Percentiles rank a stretch among this genome's conserved stretches.
These are phyloP conservation scores for Cutaneotrichosporon dermatis DNA, from an alignment of 1,284 basidiomycete genomes.

Conservation along the genomic window DNA sequence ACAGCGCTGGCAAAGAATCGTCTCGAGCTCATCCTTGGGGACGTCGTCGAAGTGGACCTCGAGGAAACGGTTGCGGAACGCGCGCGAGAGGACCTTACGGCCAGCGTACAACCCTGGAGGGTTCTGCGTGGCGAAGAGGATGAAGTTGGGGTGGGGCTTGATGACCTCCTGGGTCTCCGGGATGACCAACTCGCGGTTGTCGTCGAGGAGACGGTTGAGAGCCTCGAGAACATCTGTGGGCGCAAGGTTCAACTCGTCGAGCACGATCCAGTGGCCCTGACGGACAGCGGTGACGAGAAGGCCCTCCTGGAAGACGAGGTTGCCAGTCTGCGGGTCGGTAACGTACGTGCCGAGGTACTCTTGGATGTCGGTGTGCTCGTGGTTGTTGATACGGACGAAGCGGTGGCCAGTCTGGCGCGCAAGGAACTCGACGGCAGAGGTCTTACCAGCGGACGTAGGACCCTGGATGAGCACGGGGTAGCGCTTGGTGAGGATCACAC, in stretches of 20 bases:
- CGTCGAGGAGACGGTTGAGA: conserved; percentile 91
- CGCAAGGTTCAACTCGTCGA: conserved; percentile 96
- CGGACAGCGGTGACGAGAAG: conserved; percentile 88
- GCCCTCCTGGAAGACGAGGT: conserved; percentile 90
- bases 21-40: conserved; percentile 87
- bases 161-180: conserved; percentile 96
- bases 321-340: conserved; percentile 85
- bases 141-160: conserved; percentile 89
- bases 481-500: conserved; percentile 80
- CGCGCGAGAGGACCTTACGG: conserved; percentile 88
- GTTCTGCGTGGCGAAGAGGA: conserved; percentile 98
- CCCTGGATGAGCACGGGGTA: conserved; percentile 98
- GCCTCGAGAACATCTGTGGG: conserved; percentile 98
- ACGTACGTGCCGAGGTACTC: conserved; percentile 98
- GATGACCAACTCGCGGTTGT: conserved; percentile 93
- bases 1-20: conserved; percentile 83
- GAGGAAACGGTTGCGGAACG: conserved; percentile 97
- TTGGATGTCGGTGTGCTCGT: conserved; percentile 98
- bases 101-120: conserved; percentile 97
- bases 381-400: conserved; percentile 98
- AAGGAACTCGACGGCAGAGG: conserved; percentile 93
- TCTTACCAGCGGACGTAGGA: conserved; percentile 96
- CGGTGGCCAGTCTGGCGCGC: conserved; percentile 88
- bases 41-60: conserved; percentile 99
- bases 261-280: conserved; percentile 93